Base-by-base conservation (phyloP, 1,139 yeast species). In the Zhuliangozyma blackwelliae region DNA sequence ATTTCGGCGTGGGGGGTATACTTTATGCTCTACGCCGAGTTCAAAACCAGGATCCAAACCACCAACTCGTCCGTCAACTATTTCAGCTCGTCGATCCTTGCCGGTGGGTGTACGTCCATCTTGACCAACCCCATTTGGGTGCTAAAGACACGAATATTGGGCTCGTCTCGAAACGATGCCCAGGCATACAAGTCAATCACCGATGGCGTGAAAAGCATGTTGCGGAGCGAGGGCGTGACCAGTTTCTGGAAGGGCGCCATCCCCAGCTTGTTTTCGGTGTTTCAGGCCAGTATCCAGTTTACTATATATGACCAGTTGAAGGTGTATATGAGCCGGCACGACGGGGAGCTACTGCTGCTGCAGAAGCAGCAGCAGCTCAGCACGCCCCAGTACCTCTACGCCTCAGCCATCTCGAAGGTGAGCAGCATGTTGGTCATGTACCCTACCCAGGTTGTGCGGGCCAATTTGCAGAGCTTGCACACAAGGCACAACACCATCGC, bases 61-160 rank as follows among this genome's bases (percentile, higher is more conserved):
- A 25, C 25, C 5, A 38, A 46, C 6, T 48, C 55, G 20, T 55
- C 70, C 0, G 38, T 59, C 4, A 59, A 55, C 37, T 69, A 61
- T 45, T 66, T 68, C 36, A 49, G 59, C 5, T 58, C 72, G 7
- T 65, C 72, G 1, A 44, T 68, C 1, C 33, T 65, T 4, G 90
- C 97, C 0, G 98, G 98, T 0, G 52, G 80, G 25, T 51, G 79
- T 8, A 88, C 97, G 0, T 75, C 95, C 1, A 44, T 87, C 0
- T 35, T 85, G 11, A 90, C 98, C 1, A 92, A 89, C 55, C 98
- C 98, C 1, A 74, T 92, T 5, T 88, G 96, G 96, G 94, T 88
- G 3, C 59, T 88, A 29, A 92, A 92, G 59, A 92, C 98, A 0
- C 68, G 97, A 40, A 82, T 90, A 45, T 67, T 92, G 49, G 79